Percentiles rank a stretch among this genome's conserved stretches.
Evolutionary conservation across 169 alveolate genomes (phyloP).

Genomic region (Eimeria praecox): DNA sequence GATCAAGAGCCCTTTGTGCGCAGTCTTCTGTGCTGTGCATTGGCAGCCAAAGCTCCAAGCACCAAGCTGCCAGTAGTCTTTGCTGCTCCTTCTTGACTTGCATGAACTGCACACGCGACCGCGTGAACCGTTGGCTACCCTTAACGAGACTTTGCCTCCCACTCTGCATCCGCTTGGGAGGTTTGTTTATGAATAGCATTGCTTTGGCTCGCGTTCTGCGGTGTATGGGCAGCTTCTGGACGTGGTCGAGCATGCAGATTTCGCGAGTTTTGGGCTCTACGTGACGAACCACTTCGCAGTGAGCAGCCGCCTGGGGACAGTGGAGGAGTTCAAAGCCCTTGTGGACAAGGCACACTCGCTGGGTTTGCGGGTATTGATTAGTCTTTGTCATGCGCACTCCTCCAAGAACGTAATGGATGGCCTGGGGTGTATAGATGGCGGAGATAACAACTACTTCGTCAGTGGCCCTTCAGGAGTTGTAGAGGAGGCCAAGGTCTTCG

Average conservation of each 20-base stretch:
- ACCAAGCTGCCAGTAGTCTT: not conserved
- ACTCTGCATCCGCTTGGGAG: not conserved
- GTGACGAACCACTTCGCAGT: conserved; percentile 94
- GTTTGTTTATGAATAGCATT: not conserved
- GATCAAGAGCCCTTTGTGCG: not conserved
- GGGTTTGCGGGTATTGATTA: conserved; percentile 92
- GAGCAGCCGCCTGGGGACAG: conserved; percentile 94
- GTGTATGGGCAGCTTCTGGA: conserved; percentile 91
- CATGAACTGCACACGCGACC: not conserved
- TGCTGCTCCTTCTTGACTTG: not conserved
- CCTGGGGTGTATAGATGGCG: conserved; percentile 94
- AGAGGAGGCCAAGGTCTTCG: conserved; percentile 94
- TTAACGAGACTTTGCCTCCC: not conserved
- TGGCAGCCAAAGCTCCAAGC: not conserved
- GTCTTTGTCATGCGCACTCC: conserved; percentile 94
- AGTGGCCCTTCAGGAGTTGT: conserved; percentile 93
- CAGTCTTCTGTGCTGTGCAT: not conserved
- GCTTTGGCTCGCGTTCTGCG: not conserved
- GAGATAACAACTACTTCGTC: conserved; percentile 93
- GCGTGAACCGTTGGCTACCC: not conserved
- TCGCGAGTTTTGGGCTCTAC: conserved; percentile 94
- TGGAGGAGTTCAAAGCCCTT: conserved; percentile 94
- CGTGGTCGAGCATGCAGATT: conserved; percentile 94
- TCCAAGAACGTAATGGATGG: conserved; percentile 94
- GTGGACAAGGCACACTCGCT: conserved; percentile 93